These are phyloP conservation scores for Metschnikowia chrysomelidarum DNA, from an alignment of 805 yeast genomes.

Conservation along the genomic window DNA sequence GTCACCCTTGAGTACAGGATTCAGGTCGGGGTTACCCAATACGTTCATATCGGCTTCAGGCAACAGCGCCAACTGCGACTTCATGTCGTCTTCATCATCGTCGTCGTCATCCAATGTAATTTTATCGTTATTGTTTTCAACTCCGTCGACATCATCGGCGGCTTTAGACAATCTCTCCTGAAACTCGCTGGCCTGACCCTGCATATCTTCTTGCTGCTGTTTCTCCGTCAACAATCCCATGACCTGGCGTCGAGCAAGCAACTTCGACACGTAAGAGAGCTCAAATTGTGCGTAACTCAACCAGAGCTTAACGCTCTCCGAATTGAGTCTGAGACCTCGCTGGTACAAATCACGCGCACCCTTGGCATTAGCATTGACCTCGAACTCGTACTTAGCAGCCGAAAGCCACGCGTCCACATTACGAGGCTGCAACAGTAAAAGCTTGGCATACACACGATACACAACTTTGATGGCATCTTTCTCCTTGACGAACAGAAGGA, in stretches of 20 bases:
- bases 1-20: conserved; percentile 61
- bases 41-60: conserved; percentile 87
- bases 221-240: conserved; percentile 74
- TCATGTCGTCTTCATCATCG: conserved; percentile 50
- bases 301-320: conserved; percentile 74
- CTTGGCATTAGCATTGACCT: conserved; percentile 80
- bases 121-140: conserved; percentile 32
- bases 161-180: conserved; percentile 25
- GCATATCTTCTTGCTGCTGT: conserved; percentile 55
- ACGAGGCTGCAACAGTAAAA: conserved; percentile 86
- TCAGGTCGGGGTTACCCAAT: conserved; percentile 82
- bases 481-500: conserved; percentile 64
- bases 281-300: conserved; percentile 84
- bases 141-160: conserved; percentile 16
- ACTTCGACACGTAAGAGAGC: conserved; percentile 76
- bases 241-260: conserved; percentile 78
- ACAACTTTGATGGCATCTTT: conserved; percentile 69
- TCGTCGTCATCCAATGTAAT: conserved; percentile 44
- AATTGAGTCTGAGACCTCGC: conserved; percentile 79
- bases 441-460: conserved; percentile 71
- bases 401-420: conserved; percentile 89
- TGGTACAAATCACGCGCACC: conserved; percentile 87
- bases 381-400: conserved; percentile 93
- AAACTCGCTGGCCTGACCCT: conserved; percentile 25
- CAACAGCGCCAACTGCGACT: conserved; percentile 62